phyloP scores from a whole-genome alignment of 169 alveolate genomes.

The Babesia ovis region DNA sequence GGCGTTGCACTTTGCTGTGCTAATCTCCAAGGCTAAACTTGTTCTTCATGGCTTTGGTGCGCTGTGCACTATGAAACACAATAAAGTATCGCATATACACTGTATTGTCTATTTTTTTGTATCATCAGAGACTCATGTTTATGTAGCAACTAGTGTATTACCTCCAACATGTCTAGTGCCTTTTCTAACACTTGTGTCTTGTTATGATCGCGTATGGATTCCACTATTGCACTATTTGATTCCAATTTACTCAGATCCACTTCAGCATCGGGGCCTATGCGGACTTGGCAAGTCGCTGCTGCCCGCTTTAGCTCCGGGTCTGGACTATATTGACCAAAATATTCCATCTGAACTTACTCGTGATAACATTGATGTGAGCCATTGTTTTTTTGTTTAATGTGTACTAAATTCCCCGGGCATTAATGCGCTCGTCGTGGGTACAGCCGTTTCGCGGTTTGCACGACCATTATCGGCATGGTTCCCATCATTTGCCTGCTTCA shows the following conservation, averaged over 20 bases:
- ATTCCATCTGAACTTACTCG: neutral
- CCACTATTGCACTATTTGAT: neutral
- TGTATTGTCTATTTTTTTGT: neutral
- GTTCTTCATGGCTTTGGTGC: constrained; percentile 22
- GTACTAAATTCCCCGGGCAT: neutral
- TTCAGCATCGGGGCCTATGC: constrained; percentile 1
- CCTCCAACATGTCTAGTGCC: constrained; percentile 47
- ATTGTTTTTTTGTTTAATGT: too few species aligned
- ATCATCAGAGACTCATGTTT: neutral
- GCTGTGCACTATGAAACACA: constrained; percentile 5
- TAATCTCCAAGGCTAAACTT: constrained; percentile 50
- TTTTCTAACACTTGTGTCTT: constrained; percentile 12
- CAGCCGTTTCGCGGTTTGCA: neutral
- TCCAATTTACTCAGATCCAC: constrained; percentile 11
- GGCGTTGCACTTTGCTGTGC: constrained; percentile 67
- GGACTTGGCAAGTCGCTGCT: constrained; percentile 27
- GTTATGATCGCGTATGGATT: neutral
- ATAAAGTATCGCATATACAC: neutral
- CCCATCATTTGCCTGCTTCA: neutral
- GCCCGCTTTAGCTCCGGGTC: constrained; percentile 51
- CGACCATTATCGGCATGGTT: neutral
- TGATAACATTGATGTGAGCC: neutral
- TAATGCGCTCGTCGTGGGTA: neutral
- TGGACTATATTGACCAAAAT: neutral
- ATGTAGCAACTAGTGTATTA: neutral